Conservation (phyloP, 345 rosid species). For the Moringa oleifera region DNA sequence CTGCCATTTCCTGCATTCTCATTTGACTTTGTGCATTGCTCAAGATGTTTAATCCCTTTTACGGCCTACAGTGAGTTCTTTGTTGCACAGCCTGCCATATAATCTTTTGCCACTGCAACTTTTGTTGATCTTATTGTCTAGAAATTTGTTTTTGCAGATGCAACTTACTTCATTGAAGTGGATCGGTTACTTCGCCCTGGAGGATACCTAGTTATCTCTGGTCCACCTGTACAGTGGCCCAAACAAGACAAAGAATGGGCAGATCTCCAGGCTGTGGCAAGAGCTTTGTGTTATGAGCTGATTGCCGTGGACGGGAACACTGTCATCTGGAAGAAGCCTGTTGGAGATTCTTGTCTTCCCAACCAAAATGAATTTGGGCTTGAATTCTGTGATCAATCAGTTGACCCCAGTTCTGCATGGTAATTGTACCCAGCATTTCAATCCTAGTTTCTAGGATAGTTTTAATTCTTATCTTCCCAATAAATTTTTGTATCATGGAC, state of each 20-base stretch:
- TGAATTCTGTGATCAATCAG: constrained; percentile 62
- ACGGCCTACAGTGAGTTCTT: constrained; percentile 89
- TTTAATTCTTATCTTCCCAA: not conserved
- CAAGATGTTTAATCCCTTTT: constrained; percentile 89
- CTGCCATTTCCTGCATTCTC: constrained; percentile 93
- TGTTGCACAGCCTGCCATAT: not conserved
- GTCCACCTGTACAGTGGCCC: constrained; percentile 98
- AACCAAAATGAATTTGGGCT: constrained; percentile 74
- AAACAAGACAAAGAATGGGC: constrained; percentile 99
- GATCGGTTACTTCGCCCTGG: constrained; percentile 89
- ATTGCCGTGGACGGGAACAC: constrained; percentile 92
- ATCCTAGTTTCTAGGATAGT: constrained; percentile 4
- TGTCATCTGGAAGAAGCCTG: constrained; percentile 90
- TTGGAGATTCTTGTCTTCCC: constrained; percentile 64
- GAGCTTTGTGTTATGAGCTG: constrained; percentile 80
- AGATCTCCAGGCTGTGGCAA: constrained; percentile 93
- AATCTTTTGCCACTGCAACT: constrained; percentile 1
- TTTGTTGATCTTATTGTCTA: constrained; percentile 17
- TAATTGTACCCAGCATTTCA: constrained; percentile 26
- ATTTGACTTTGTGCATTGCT: constrained; percentile 87
- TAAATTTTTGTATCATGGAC: constrained; percentile 4
- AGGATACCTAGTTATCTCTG: constrained; percentile 92
- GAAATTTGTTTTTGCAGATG: constrained; percentile 54
- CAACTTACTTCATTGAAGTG: constrained; percentile 89
- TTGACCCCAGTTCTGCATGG: constrained; percentile 77